Conservation (phyloP, 768 basidiomycete genomes). For the Cystobasidium tubakii region DNA sequence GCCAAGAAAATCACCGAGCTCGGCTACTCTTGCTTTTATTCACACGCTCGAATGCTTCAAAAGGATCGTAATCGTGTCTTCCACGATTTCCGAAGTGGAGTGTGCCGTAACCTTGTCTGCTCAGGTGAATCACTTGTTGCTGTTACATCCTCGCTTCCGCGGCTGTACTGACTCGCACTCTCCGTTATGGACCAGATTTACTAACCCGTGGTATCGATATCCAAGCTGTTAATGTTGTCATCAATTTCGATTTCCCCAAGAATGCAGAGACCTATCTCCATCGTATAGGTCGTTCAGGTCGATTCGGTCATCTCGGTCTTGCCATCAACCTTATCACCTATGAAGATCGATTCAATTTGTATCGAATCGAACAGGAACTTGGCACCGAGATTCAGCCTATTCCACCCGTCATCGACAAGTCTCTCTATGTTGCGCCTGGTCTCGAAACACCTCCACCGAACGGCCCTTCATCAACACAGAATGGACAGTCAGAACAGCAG, state of each 20-base stretch:
- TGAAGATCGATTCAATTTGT: conserved; percentile 94
- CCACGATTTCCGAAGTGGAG: conserved; percentile 98
- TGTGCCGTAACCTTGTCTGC: conserved; percentile 97
- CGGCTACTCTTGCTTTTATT: conserved; percentile 99
- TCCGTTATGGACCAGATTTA: conserved; percentile 56
- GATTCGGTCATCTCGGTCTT: conserved; percentile 92
- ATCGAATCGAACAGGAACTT: conserved; percentile 95
- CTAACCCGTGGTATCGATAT: conserved; percentile 99
- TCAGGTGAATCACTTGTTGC: conserved; percentile 50
- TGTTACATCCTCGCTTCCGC: too few species aligned
- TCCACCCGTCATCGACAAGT: conserved; percentile 81
- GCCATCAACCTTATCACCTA: conserved; percentile 98
- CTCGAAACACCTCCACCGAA: conserved; percentile 38
- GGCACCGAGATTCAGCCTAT: conserved; percentile 97
- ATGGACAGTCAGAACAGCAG: background rate
- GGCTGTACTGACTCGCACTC: too few species aligned
- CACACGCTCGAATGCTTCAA: conserved; percentile 98
- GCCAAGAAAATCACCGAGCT: conserved; percentile 99
- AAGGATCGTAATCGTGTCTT: conserved; percentile 98
- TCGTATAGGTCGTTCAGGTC: conserved; percentile 93
- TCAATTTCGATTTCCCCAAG: conserved; percentile 99
- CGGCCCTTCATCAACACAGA: background rate
- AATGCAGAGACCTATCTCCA: conserved; percentile 98
- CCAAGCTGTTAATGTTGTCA: conserved; percentile 98
- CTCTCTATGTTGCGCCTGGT: conserved; percentile 83